phyloP scores from a whole-genome alignment of 768 basidiomycete genomes.

The Tricholomella constricta region DNA sequence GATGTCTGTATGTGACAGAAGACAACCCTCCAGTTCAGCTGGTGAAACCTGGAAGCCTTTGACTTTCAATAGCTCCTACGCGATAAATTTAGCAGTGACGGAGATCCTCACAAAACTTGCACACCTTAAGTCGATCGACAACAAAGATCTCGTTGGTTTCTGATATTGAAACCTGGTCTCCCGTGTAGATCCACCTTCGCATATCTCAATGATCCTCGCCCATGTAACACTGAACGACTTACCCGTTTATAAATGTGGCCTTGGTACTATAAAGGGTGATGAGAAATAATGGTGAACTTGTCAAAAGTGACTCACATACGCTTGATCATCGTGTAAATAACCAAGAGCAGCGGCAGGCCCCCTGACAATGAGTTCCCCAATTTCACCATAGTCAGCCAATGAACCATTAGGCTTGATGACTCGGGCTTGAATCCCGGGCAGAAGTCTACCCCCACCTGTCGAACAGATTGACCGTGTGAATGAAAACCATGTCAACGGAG shows the following conservation, averaged over 20 bases:
- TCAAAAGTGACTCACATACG: slow-evolving; percentile 41
- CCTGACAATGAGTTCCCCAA: slow-evolving; percentile 50
- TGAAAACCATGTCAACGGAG: not conserved
- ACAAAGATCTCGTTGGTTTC: slow-evolving; percentile 56
- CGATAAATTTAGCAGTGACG: not conserved
- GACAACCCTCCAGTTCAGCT: slow-evolving; percentile 58
- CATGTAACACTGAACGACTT: not conserved
- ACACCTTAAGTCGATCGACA: slow-evolving; percentile 60
- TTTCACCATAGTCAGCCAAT: slow-evolving; percentile 41
- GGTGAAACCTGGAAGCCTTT: slow-evolving; percentile 58
- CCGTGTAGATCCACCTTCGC: slow-evolving; percentile 62
- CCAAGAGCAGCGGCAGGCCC: slow-evolving; percentile 44
- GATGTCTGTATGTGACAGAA: slow-evolving; percentile 52
- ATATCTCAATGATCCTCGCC: not conserved
- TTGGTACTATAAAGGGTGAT: slow-evolving; percentile 43
- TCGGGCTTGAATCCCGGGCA: slow-evolving; percentile 46
- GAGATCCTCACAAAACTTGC: too few relatives aligned
- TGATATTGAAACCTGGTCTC: slow-evolving; percentile 57
- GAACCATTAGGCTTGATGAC: slow-evolving; percentile 50
- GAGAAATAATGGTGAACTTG: not conserved
- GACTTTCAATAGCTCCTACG: slow-evolving; percentile 67
- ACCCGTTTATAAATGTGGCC: slow-evolving; percentile 65
- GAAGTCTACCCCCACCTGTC: slow-evolving; percentile 41
- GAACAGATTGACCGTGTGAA: slow-evolving; percentile 1
- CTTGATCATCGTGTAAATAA: slow-evolving; percentile 48